phyloP scores from a whole-genome alignment of 371 early-diverging fungal genomes.

The Smittium culicis region DNA sequence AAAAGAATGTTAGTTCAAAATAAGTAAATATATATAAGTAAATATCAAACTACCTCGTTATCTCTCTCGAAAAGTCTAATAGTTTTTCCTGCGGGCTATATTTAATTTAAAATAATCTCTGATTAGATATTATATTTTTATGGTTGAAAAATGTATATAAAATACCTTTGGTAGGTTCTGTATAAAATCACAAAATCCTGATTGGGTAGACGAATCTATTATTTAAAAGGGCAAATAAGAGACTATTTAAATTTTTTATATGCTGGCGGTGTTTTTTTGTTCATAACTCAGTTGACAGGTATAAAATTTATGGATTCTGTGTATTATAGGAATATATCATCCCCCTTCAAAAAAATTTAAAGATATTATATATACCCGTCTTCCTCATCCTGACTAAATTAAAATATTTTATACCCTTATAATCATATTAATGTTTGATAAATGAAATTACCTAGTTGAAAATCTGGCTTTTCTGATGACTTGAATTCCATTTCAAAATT shows the following conservation, averaged over 20 bases:
- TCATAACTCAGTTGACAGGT: not conserved
- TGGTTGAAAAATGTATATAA: not conserved
- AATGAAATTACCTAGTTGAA: constrained; percentile 3
- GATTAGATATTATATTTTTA: not conserved
- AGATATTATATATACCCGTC: not conserved
- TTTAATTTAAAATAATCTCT: constrained; percentile 11
- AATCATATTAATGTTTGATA: not conserved
- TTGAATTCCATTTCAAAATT: constrained; percentile 4
- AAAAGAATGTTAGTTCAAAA: not conserved
- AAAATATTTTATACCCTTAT: not conserved
- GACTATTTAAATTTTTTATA: not conserved
- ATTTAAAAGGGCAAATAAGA: not conserved
- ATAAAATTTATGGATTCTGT: not conserved
- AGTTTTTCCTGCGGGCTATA: constrained; percentile 18
- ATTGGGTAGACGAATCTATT: constrained; percentile 9
- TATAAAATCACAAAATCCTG: constrained; percentile 3
- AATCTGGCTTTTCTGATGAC: constrained; percentile 1
- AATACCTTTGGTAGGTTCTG: not conserved
- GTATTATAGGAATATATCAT: not conserved
- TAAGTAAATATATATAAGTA: constrained; percentile 1
- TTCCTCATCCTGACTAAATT: no score
- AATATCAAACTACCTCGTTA: constrained; percentile 13
- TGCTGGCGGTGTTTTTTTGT: not conserved
- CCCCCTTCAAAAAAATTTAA: not conserved
- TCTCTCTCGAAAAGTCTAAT: constrained; percentile 27